A percentile compares a stretch with the other conserved stretches of the same genome.
Conservation (phyloP, 1,139 yeast genomes). For the Cylindricascospora bacillispora region DNA sequence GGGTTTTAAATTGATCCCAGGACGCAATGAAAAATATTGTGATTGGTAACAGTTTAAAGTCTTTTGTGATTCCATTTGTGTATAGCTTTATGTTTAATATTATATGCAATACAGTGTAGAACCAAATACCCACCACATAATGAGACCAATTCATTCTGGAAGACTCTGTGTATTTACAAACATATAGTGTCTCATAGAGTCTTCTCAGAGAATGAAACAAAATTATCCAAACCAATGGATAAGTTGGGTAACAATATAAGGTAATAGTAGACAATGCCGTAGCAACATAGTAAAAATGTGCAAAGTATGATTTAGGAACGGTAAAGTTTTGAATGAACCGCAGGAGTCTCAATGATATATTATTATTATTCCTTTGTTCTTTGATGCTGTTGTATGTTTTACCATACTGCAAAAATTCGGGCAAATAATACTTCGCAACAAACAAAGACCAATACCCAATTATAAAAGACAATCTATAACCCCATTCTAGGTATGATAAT, state of each 20-base stretch:
- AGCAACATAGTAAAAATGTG: constrained; percentile 19
- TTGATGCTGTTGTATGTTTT: constrained; percentile 24
- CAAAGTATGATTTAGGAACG: constrained; percentile 38
- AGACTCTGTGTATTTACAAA: constrained; percentile 35
- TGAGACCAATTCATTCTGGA: constrained; percentile 66
- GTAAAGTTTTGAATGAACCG: constrained; percentile 21
- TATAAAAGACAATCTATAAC: constrained; percentile 7
- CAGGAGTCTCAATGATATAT: not conserved
- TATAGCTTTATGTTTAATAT: constrained; percentile 22
- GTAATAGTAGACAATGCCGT: constrained; percentile 10
- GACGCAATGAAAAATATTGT: constrained; percentile 34
- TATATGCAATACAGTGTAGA: constrained; percentile 37
- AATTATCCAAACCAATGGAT: constrained; percentile 25
- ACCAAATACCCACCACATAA: constrained; percentile 59
- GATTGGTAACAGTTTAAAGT: constrained; percentile 10
- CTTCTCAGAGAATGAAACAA: constrained; percentile 55
- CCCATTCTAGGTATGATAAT: no score
- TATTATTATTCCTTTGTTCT: constrained; percentile 6
- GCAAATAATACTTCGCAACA: constrained; percentile 18
- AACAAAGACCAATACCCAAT: constrained; percentile 13
- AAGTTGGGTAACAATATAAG: constrained; percentile 6
- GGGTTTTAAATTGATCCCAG: constrained; percentile 46
- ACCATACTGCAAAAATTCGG: constrained; percentile 28
- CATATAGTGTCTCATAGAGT: constrained; percentile 41
- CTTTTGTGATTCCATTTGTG: constrained; percentile 11